Evolutionary conservation across 371 early-diverging fungal genomes (phyloP).

Genomic region (Mucor indicus): DNA sequence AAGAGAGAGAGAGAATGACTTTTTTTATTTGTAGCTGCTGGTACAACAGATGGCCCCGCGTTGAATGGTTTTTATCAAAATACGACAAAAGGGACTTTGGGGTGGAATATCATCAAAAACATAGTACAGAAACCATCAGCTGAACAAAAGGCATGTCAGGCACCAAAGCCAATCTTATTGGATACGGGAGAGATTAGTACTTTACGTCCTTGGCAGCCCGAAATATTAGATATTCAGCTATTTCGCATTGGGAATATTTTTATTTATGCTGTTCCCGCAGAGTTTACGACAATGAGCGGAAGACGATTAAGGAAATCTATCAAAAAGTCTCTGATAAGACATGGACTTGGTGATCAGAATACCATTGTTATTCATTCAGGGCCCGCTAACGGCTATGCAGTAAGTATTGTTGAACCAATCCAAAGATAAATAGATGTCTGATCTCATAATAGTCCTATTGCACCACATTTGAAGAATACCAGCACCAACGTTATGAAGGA

Average conservation of each 20-base stretch:
- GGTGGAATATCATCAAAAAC: conserved; percentile 45
- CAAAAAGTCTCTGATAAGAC: conserved; percentile 30
- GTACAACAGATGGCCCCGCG: conserved; percentile 62
- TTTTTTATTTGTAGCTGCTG: conserved; percentile 41
- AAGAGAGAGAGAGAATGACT: neutral
- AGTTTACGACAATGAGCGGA: conserved; percentile 70
- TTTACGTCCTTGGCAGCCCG: conserved; percentile 57
- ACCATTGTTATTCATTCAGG: conserved; percentile 55
- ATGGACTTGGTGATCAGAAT: conserved; percentile 40
- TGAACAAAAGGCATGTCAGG: conserved; percentile 50
- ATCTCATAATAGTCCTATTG: conserved; percentile 48
- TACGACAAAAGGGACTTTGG: conserved; percentile 31
- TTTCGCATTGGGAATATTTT: conserved; percentile 49
- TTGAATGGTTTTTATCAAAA: conserved; percentile 40
- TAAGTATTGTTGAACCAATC: conserved; percentile 10
- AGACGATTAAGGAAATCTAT: conserved; percentile 47
- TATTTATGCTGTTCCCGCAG: conserved; percentile 57
- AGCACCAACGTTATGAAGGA: conserved; percentile 67
- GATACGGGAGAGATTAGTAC: conserved; percentile 56
- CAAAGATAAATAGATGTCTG: conserved; percentile 7
- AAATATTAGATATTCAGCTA: conserved; percentile 54
- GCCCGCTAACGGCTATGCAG: conserved; percentile 45
- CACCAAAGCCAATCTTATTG: conserved; percentile 59
- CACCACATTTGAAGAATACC: conserved; percentile 65
- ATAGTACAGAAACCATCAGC: conserved; percentile 37